Conservation (phyloP, 1,284 basidiomycete species). For the Mycosarcoma mackinlayi region DNA sequence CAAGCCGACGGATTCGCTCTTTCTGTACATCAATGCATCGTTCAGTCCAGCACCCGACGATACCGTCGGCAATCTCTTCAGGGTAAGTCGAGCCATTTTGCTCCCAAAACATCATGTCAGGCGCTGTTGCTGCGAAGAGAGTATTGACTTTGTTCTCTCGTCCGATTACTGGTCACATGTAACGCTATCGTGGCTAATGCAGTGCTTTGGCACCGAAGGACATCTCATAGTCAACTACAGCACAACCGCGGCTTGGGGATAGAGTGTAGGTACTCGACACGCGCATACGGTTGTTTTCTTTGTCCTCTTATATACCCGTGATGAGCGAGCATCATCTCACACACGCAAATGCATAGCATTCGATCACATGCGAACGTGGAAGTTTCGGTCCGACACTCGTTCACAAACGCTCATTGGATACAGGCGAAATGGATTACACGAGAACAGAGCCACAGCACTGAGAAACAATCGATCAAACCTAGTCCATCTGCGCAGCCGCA, state of each 20-base stretch:
- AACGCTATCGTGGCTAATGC: not conserved
- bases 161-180: too few relatives aligned
- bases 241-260: slow-evolving; percentile 65
- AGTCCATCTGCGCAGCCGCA: not conserved
- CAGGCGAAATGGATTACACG: not conserved
- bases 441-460: not conserved
- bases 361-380: too few relatives aligned
- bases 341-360: not conserved
- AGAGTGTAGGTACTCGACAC: too few relatives aligned
- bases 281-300: too few relatives aligned
- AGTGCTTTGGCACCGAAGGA: slow-evolving; percentile 65
- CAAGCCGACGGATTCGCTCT: slow-evolving; percentile 88
- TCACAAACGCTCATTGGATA: not conserved
- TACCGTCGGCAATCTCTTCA: slow-evolving; percentile 84
- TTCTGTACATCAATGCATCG: slow-evolving; percentile 97
- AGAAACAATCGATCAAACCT: not conserved
- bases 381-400: too few relatives aligned
- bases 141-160: too few relatives aligned
- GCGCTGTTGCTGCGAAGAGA: too few relatives aligned
- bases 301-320: slow-evolving; percentile 21
- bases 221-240: slow-evolving; percentile 67
- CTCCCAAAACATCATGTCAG: too few relatives aligned
- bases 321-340: not conserved
- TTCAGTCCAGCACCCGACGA: slow-evolving; percentile 94
- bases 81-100: slow-evolving; percentile 49